Conservation (phyloP, 2,329 filamentous ascomycete species). For the Fusarium udum region DNA sequence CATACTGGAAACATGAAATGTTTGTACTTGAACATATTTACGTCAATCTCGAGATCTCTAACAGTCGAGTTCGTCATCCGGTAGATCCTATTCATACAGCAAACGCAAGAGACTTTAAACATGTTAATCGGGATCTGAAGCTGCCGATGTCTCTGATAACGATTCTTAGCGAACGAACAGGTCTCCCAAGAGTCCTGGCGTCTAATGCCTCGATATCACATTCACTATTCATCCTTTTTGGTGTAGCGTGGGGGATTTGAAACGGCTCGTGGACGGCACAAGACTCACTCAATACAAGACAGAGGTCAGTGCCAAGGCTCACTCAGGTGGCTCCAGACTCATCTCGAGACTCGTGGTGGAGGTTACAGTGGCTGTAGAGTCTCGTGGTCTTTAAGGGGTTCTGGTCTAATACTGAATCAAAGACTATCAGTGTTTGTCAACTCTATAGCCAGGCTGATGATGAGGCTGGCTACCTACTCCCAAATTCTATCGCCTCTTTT, state of each 20-base stretch:
- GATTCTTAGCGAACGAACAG: background rate
- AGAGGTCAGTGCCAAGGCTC: conserved; percentile 26
- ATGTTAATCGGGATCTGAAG: conserved; percentile 24
- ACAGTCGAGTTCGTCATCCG: conserved; percentile 12
- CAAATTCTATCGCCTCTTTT: conserved; percentile 27
- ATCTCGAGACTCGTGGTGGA: conserved; percentile 19
- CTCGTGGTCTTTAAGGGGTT: background rate
- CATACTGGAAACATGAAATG: conserved; percentile 8
- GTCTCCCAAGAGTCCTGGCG: background rate
- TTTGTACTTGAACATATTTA: background rate
- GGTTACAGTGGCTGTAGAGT: background rate
- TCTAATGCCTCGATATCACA: conserved; percentile 7
- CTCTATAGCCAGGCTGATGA: conserved; percentile 4
- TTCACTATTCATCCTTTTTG: background rate
- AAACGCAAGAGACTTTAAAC: conserved; percentile 9
- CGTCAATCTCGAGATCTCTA: background rate
- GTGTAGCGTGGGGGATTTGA: conserved; percentile 20
- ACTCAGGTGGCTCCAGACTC: conserved; percentile 25
- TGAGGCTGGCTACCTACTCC: background rate
- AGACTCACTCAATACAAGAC: conserved; percentile 5
- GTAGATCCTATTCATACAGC: conserved; percentile 16
- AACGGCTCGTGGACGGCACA: conserved; percentile 22
- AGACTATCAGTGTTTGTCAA: background rate
- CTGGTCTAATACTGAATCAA: background rate
- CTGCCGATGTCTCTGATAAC: conserved; percentile 18